Base-by-base conservation (phyloP, 805 yeast genomes). In the Candida rishiriensis region DNA sequence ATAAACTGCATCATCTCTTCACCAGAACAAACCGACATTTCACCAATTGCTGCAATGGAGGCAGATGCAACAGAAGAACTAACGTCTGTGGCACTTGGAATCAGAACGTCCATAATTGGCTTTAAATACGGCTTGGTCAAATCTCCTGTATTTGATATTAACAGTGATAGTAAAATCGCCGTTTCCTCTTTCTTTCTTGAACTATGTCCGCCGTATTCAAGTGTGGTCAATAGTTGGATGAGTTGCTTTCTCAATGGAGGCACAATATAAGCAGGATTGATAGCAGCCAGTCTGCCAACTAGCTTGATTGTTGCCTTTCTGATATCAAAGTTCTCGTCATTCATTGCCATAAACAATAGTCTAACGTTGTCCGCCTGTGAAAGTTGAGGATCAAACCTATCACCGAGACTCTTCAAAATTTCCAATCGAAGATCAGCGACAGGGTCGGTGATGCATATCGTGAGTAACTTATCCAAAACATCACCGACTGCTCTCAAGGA, bases 221-320 rank as follows among this genome's bases (percentile, higher is more conserved):
- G 68, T 47, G 87, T 86, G 0, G 97, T 88, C 38, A 95, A 63
- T 12, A 90, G 71, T 60, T 91, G 97, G 36, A 93, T 79, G 49
- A 95, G 66, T 0, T 91, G 80, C 60, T 88, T 91, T 53, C 98
- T 75, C 42, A 93, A 70, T 0, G 95, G 87, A 0, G 99, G 99
- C 33, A 91, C 89, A 50, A 93, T 87, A 63, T 88, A 91, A 0
- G 99, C 97, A 0, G 99, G 98, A 56, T 93, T 93, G 34, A 88
- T 83, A 2, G 79, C 66, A 0, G 96, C 84, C 14, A 93, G 66
- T 44, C 97, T 74, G 3, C 99, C 98, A 46, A 93, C 78, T 10
- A 90, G 75, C 40, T 73, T 74, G 30, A 91, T 78, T 0, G 96
- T 85, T 13, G 80, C 85, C 54, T 85, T 81, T 43, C 96, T 76